Evolutionary conservation across 805 yeast species (phyloP).

Genomic region (Saccharomyces paradoxus): DNA sequence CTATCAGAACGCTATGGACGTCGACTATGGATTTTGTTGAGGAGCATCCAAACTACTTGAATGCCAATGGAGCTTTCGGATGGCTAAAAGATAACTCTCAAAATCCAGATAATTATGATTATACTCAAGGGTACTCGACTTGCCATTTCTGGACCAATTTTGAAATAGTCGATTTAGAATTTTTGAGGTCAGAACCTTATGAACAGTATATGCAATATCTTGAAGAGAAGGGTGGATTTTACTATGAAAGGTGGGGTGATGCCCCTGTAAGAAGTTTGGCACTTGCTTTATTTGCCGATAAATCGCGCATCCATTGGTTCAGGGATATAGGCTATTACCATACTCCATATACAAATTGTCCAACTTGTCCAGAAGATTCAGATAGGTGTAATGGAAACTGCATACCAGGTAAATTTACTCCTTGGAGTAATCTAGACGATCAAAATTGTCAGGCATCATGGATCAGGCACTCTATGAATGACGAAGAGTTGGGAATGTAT

Average conservation of each 20-base stretch:
- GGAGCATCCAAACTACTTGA: constrained; percentile 47
- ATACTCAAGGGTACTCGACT: constrained; percentile 41
- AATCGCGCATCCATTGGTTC: constrained; percentile 71
- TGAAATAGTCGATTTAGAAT: constrained; percentile 79
- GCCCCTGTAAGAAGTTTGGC: constrained; percentile 86
- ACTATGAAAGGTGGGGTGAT: constrained; percentile 91
- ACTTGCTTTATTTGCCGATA: constrained; percentile 61
- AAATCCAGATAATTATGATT: constrained; percentile 39
- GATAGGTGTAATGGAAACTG: constrained; percentile 44
- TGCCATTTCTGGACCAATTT: constrained; percentile 92
- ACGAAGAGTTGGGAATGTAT: constrained; percentile 23
- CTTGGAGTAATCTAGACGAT: constrained; percentile 38
- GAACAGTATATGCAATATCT: constrained; percentile 52
- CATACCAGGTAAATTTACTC: constrained; percentile 45
- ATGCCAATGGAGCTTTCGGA: constrained; percentile 51
- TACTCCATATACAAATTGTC: constrained; percentile 70
- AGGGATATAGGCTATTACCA: constrained; percentile 76
- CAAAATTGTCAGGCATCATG: constrained; percentile 74
- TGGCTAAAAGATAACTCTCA: constrained; percentile 55
- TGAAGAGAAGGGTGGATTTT: constrained; percentile 70
- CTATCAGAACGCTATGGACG: constrained; percentile 60
- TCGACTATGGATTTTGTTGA: constrained; percentile 53
- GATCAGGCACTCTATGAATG: constrained; percentile 41
- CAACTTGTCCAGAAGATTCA: constrained; percentile 34
- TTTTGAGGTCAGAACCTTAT: constrained; percentile 63